Evolutionary conservation across 306 rosid genomes (phyloP), one percentile per base, ranked within the genome.

Genomic region (Dryas alaskensis): DNA sequence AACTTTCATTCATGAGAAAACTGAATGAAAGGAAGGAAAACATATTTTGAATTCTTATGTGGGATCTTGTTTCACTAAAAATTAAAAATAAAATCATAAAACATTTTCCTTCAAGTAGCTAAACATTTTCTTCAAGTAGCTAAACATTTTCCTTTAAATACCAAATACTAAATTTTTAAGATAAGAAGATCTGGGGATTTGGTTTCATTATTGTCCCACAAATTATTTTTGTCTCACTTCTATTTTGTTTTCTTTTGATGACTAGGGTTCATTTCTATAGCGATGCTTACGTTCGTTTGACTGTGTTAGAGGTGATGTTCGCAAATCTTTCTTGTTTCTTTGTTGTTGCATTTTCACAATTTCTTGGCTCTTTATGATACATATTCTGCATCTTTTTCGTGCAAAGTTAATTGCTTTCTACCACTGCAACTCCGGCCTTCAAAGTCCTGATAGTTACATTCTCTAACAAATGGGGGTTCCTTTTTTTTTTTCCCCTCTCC

Each of bases 291-390:
- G 25, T 57, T 72, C 68, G n/a, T 78, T 78, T 44, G 22, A 70
- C 71, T 27, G 67, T 45, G 31, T 48, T 52, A 60, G 61, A 76
- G 88, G 78, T 82, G 68, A 63, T 60, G 22, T 81, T 64, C 52
- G 45, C 73, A n/a, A 2, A 46, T 60, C 72, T 65, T 61, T 59
- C 65, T 49, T 58, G 59, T 48, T 74, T 52, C 42, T 60, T 53
- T 39, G 22, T 50, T 70, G 17, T 39, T 46, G 9, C 16, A 59
- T 43, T 19, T 53, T 55, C 10, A 6, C 17, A 52, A 52, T 31
- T 65, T 14, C 37, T 49, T 61, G 3, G 69, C 40, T 37, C 46
- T 73, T 12, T 3, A 47, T 12, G 53, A 12, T 2, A n/a, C 13
- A 16, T 44, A 25, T 8, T 8, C 27, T 14, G 11, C 58, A 31